phyloP scores from a whole-genome alignment of 176 grass and related monocot genomes.

The Zizania latifolia region DNA sequence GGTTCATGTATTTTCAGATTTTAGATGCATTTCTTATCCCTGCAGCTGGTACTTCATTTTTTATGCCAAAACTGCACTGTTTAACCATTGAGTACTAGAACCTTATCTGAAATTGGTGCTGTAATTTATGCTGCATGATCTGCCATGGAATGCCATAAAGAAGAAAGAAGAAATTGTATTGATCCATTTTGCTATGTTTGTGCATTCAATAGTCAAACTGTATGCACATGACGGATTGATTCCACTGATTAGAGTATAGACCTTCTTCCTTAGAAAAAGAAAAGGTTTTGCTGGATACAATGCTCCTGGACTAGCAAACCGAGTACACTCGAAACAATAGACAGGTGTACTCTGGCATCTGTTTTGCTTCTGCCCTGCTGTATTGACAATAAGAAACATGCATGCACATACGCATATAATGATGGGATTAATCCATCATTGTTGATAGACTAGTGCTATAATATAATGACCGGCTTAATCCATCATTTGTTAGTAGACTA shows the following conservation, averaged over 20 bases:
- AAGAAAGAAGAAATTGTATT: not conserved
- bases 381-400: not conserved
- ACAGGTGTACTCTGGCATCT: conserved; percentile 26
- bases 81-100: not conserved
- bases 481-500: not conserved
- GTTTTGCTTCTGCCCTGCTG: conserved; percentile 5
- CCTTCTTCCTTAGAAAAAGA: not conserved
- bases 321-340: conserved; percentile 24
- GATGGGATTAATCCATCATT: not conserved
- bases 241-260: conserved; percentile 20
- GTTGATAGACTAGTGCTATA: not conserved
- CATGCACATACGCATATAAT: conserved; percentile 1
- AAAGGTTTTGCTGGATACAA: conserved; percentile 25
- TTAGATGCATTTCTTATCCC: not conserved
- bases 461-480: conserved; percentile 7
- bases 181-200: conserved; percentile 8
- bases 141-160: not conserved
- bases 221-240: conserved; percentile 35
- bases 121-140: not conserved
- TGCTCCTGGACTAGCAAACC: conserved; percentile 19
- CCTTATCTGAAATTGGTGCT: not conserved
- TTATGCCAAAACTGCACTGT: not conserved
- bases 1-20: not conserved
- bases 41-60: not conserved
- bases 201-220: conserved; percentile 14